Evolutionary conservation across 2,329 filamentous ascomycete species (phyloP).

Genomic region (Microsporum canis): DNA sequence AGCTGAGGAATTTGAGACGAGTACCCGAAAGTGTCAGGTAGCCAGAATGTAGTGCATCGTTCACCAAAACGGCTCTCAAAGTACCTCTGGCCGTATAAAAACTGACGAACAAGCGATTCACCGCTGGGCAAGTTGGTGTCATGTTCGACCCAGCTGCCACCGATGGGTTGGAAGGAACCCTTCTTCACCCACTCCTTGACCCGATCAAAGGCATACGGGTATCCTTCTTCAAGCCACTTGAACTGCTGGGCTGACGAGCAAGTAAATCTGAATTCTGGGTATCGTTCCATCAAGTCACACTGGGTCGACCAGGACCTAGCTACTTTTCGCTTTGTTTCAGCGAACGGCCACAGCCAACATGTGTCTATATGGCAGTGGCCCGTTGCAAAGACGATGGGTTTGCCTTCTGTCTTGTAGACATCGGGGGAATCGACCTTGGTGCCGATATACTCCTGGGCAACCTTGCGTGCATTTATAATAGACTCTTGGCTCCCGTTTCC

Average conservation of each 20-base stretch:
- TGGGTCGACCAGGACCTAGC: slow-evolving; percentile 94
- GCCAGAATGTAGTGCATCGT: slow-evolving; percentile 86
- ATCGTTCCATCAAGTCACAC: slow-evolving; percentile 87
- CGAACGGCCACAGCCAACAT: slow-evolving; percentile 98
- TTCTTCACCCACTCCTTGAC: slow-evolving; percentile 86
- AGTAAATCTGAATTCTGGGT: slow-evolving; percentile 84
- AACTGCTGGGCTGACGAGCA: slow-evolving; percentile 94
- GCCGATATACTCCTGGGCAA: slow-evolving; percentile 74
- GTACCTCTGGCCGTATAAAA: slow-evolving; percentile 88
- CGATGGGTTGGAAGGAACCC: slow-evolving; percentile 86
- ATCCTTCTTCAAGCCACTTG: slow-evolving; percentile 88
- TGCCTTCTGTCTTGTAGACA: slow-evolving; percentile 66
- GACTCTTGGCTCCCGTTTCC: slow-evolving; percentile 61
- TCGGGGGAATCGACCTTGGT: slow-evolving; percentile 67
- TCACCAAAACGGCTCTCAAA: slow-evolving; percentile 88
- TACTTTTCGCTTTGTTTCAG: slow-evolving; percentile 93
- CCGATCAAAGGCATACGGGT: slow-evolving; percentile 77
- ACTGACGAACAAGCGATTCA: slow-evolving; percentile 86
- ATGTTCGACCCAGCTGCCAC: slow-evolving; percentile 97
- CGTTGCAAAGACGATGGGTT: slow-evolving; percentile 73
- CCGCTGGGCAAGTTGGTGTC: slow-evolving; percentile 96
- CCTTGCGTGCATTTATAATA: slow-evolving; percentile 66
- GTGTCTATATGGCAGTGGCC: slow-evolving; percentile 97
- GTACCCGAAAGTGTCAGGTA: slow-evolving; percentile 97
- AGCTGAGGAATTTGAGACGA: slow-evolving; percentile 89